Base-by-base conservation (phyloP, 805 yeast species). In the Zygosaccharomyces bisporus region DNA sequence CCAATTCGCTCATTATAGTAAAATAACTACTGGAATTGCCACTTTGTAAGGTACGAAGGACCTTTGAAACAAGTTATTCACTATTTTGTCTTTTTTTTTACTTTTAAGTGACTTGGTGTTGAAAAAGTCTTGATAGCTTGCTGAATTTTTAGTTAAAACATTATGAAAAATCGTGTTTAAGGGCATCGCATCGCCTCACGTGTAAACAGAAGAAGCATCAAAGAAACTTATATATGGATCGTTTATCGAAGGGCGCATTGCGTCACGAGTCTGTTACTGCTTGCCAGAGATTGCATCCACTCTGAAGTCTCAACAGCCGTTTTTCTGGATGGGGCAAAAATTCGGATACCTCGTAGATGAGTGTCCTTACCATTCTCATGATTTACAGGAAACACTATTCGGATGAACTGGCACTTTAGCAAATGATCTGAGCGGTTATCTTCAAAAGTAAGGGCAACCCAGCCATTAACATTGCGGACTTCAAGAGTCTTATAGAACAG, bases 361-460 rank as follows among this genome's bases (percentile, higher is more conserved):
- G 96, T 83, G 62, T 93, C 99, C 58, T 91, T 93, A 36, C 99
- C 99, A 58, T 87, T 89, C 59, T 90, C 97, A 56, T 88, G 96
- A 56, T 95, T 93, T 1, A 55, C 43, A 7, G 65, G 66, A 39
- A 66, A 61, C 8, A 47, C 51, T 13, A 66, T 39, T 20, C 58
- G 55, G 10, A 64, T 27, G 39, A 55, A 63, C 29, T 62, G 64
- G 36, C 66, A 58, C 30, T 56, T 58, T 25, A 64, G 44, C 1
- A 56, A 44, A 9, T 43, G 36, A 31, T 60, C 65, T 10, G 39
- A 35, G 12, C 58, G 53, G 20, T 56, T 57, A 23, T 57, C 62
- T 21, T 47, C 55, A 41, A 58, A 57, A 6, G 58, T 52, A 5
- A 61, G 27, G 3, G 54, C 59, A 6, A 58, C 45, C 67, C 68